Conservation (phyloP, 768 basidiomycete genomes). For the Imleria badia region DNA sequence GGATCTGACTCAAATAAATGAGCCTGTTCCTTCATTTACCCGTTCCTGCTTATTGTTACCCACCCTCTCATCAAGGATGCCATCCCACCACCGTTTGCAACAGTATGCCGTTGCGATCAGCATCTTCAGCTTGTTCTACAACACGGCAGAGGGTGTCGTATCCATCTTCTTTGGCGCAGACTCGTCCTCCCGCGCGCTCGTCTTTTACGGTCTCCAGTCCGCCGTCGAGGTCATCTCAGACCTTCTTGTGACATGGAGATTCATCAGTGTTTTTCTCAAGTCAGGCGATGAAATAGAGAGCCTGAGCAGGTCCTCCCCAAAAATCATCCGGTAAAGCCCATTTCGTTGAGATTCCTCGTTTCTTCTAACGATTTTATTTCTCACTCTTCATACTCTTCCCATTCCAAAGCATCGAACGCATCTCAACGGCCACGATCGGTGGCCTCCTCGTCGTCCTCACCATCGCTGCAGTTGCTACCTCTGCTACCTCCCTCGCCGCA, state of each 20-base stretch:
- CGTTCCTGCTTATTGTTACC: not conserved
- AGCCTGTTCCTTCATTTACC: not conserved
- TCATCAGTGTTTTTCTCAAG: slow-evolving; percentile 29
- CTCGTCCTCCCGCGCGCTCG: slow-evolving; percentile 42
- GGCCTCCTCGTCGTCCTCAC: slow-evolving; percentile 37
- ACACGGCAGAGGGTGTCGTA: slow-evolving; percentile 41
- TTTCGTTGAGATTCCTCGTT: not conserved
- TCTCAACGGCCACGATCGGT: slow-evolving; percentile 38
- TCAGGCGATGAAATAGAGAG: slow-evolving; percentile 33
- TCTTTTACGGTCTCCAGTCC: slow-evolving; percentile 51
- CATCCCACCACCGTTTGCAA: slow-evolving; percentile 17
- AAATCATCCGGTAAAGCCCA: slow-evolving; percentile 14
- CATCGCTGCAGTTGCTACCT: slow-evolving; percentile 37
- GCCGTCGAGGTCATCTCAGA: slow-evolving; percentile 47
- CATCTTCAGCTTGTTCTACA: slow-evolving; percentile 40
- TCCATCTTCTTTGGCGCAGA: slow-evolving; percentile 47
- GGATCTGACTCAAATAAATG: not conserved
- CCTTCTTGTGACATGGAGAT: slow-evolving; percentile 45
- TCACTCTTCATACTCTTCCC: not conserved
- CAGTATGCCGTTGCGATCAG: slow-evolving; percentile 44
- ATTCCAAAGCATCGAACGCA: slow-evolving; percentile 36
- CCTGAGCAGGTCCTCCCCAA: not conserved
- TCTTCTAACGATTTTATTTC: not conserved
- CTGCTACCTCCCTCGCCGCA: slow-evolving; percentile 35
- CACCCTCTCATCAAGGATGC: slow-evolving; percentile 11